Percentiles rank a stretch among this genome's conserved stretches.
These are phyloP conservation scores for Lichtheimia corymbifera DNA, from an alignment of 371 early-diverging fungal genomes.

Conservation along the genomic window DNA sequence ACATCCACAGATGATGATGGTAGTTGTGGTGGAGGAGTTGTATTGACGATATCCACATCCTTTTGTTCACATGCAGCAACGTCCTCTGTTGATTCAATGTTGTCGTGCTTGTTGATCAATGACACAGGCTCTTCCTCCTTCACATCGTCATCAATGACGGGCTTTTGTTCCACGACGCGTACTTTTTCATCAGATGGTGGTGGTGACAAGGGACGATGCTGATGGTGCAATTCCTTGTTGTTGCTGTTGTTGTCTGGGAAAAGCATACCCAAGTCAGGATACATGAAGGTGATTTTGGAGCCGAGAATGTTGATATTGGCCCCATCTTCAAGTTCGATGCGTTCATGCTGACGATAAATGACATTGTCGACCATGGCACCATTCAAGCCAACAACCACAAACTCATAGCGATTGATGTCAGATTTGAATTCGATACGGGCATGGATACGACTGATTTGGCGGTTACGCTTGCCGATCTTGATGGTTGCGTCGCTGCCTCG, in stretches of 20 bases:
- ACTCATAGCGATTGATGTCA: constrained; percentile 32
- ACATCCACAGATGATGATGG: not conserved
- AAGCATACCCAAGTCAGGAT: constrained; percentile 7
- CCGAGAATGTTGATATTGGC: constrained; percentile 47
- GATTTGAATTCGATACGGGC: constrained; percentile 50
- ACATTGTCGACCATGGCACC: constrained; percentile 46
- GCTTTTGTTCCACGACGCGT: not conserved
- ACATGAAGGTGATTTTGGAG: constrained; percentile 11
- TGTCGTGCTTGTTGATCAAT: not conserved
- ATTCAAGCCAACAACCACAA: constrained; percentile 60
- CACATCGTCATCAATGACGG: not conserved
- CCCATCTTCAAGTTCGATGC: constrained; percentile 27
- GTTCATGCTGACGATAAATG: constrained; percentile 33
- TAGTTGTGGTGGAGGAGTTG: constrained; percentile 1
- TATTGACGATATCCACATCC: not conserved
- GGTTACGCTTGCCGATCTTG: constrained; percentile 61
- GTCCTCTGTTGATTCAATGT: not conserved
- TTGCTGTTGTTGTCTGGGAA: not conserved
- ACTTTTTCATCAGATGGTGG: not conserved
- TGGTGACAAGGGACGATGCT: not conserved
- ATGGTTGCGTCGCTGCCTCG: constrained; percentile 57
- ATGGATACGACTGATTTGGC: constrained; percentile 61
- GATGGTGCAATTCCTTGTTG: not conserved
- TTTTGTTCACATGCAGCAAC: not conserved
- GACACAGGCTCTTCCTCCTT: constrained; percentile 1